Evolutionary conservation across 768 basidiomycete genomes (phyloP), one percentile per base, ranked within the genome.

Genomic region (Mycena rosella): DNA sequence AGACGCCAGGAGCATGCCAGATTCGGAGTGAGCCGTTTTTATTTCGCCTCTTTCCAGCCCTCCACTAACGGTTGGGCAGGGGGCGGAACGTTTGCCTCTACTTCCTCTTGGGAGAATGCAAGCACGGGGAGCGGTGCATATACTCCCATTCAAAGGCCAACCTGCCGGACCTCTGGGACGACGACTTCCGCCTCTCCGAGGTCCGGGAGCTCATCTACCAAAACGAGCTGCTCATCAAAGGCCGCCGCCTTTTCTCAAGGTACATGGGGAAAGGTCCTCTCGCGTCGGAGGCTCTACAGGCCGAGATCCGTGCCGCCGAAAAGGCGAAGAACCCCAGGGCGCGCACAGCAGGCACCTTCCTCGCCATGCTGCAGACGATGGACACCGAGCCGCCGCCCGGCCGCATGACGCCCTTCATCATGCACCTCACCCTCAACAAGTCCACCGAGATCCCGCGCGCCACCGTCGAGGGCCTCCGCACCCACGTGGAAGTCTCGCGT

Each of bases 381-480:
- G 52, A 53, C 20, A 5, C 14, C 38, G 14, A n/a, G 6, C 34
- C 9, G 6, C 29, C 27, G 5, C 27, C n/a, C n/a, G n/a, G 27
- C 11, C 49, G 14, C 38, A 34, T 34, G 24, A 14, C 22, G 42
- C 49, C 62, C 7, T 69, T 69, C 48, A 57, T 69, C 24, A 27
- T 69, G 15, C 68, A 65, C 63, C 68, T 69, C 26, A 61, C 68
- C 3, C 68, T 69, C 53, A 62, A 69, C 29, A 65, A 69, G 20
- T 61, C 60, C 30, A 57, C 59, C 3, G 26, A 27, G n/a, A n/a
- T 69, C 36, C 58, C 58, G 1, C 15, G 42, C 8, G 48, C 17
- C 63, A 29, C 47, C 34, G 6, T 65, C 24, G 47, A 57, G 24
- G 38, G 38, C 38, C 54, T 64, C 22, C 38, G 57, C 14, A 55